Percentiles rank a stretch among this genome's conserved stretches.
phyloP scores from a whole-genome alignment of 2,329 filamentous ascomycete species.

The Akanthomyces muscarius region DNA sequence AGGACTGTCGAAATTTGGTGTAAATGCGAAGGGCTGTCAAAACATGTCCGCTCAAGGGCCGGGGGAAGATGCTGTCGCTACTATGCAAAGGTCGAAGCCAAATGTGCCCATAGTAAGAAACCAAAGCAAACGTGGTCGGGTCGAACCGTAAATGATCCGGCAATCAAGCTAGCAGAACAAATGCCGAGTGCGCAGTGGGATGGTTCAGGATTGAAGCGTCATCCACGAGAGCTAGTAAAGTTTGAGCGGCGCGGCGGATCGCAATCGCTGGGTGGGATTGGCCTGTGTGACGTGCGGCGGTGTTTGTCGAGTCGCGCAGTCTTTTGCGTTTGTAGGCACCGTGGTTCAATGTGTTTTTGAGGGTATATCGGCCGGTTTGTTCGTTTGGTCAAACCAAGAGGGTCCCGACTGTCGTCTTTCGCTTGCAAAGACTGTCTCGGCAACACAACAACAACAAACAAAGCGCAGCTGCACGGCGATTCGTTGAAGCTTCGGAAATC shows the following conservation, averaged over 20 bases:
- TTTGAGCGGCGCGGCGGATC: background rate
- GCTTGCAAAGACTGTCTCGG: background rate
- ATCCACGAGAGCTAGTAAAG: background rate
- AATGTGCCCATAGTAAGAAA: constrained; percentile 25
- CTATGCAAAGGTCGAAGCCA: constrained; percentile 20
- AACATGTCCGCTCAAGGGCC: constrained; percentile 20
- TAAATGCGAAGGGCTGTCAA: constrained; percentile 12
- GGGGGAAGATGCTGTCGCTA: constrained; percentile 17
- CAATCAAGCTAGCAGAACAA: background rate
- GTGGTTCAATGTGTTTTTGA: background rate
- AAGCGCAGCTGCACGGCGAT: background rate
- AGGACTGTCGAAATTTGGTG: constrained; percentile 18
- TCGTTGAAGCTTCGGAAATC: background rate
- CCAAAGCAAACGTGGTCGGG: constrained; percentile 1
- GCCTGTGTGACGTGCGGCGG: background rate
- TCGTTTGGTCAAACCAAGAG: background rate
- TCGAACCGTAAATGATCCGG: background rate
- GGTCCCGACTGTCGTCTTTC: background rate
- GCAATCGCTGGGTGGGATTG: background rate
- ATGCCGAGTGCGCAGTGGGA: background rate
- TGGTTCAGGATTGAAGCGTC: background rate
- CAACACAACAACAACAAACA: constrained; percentile 4
- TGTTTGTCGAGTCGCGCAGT: background rate
- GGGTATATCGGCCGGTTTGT: background rate
- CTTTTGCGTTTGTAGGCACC: background rate